These are phyloP conservation scores for Bertia moriformis DNA, from an alignment of 2,329 filamentous ascomycete genomes.

Conservation along the genomic window DNA sequence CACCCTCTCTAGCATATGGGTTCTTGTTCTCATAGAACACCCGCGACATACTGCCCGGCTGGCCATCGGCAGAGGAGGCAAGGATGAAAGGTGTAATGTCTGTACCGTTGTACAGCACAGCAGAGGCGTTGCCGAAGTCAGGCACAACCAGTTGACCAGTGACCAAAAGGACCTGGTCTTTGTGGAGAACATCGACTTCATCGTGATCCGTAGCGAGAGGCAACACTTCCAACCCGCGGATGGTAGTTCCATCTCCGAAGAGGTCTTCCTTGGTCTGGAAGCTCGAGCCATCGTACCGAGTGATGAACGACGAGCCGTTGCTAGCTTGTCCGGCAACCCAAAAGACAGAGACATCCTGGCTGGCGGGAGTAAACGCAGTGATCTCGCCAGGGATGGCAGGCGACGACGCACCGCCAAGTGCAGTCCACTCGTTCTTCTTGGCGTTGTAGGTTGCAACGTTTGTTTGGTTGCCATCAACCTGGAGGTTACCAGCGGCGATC, in stretches of 20 bases:
- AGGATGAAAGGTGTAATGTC: conserved; percentile 49
- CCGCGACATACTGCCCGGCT: conserved; percentile 43
- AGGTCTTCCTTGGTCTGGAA: conserved; percentile 35
- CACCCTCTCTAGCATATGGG: conserved; percentile 35
- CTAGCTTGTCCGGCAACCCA: conserved; percentile 47
- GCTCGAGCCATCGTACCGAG: conserved; percentile 41
- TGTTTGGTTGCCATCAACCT: conserved; percentile 34
- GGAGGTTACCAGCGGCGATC: conserved; percentile 51
- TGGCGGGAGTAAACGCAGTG: conserved; percentile 43
- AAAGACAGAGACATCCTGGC: conserved; percentile 37
- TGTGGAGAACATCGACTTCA: conserved; percentile 33
- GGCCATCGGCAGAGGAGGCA: conserved; percentile 36
- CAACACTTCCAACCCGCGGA: conserved; percentile 51
- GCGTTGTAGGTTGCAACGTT: conserved; percentile 45
- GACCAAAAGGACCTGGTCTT: conserved; percentile 42
- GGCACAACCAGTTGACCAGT: conserved; percentile 49
- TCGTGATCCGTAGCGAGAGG: conserved; percentile 36
- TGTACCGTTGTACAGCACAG: conserved; percentile 55
- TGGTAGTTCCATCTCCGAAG: conserved; percentile 37
- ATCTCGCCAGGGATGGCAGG: conserved; percentile 42
- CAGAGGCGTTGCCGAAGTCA: conserved; percentile 50
- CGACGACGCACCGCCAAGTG: conserved; percentile 26
- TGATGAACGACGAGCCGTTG: conserved; percentile 46
- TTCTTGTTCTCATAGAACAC: conserved; percentile 51
- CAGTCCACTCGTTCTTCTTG: conserved; percentile 35